phyloP scores from a whole-genome alignment of 257 asterid species.

The Solanum corneliomulleri region DNA sequence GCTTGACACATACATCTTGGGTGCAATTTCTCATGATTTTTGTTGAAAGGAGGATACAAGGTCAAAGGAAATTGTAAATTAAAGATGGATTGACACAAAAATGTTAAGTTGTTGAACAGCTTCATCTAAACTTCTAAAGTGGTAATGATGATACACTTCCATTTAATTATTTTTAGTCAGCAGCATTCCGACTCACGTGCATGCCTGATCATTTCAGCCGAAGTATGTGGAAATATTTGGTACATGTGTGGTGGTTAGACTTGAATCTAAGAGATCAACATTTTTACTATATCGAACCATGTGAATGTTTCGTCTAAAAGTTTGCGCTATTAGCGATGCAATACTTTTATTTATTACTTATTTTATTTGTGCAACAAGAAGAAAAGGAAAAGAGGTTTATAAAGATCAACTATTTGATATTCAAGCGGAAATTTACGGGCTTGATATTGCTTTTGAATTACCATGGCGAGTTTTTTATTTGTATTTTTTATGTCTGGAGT shows the following conservation, averaged over 20 bases:
- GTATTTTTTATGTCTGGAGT: background rate
- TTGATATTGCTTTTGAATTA: background rate
- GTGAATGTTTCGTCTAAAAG: background rate
- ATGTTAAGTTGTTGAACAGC: background rate
- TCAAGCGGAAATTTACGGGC: background rate
- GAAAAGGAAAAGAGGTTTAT: background rate
- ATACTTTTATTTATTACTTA: background rate
- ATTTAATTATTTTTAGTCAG: background rate
- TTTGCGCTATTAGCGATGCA: background rate
- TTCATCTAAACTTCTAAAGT: background rate
- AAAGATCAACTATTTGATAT: background rate
- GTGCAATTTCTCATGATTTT: background rate
- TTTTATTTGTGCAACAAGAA: background rate
- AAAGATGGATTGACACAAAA: background rate
- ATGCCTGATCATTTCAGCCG: background rate
- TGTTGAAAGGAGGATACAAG: background rate
- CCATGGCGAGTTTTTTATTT: background rate
- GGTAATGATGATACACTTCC: background rate
- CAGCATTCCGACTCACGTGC: background rate
- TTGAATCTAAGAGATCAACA: background rate
- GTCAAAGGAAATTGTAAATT: background rate
- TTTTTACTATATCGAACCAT: background rate
- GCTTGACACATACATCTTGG: background rate
- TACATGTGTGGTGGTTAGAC: background rate
- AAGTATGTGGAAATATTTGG: background rate